Conservation (phyloP, 306 rosid species). For the Vigna hirtella region DNA sequence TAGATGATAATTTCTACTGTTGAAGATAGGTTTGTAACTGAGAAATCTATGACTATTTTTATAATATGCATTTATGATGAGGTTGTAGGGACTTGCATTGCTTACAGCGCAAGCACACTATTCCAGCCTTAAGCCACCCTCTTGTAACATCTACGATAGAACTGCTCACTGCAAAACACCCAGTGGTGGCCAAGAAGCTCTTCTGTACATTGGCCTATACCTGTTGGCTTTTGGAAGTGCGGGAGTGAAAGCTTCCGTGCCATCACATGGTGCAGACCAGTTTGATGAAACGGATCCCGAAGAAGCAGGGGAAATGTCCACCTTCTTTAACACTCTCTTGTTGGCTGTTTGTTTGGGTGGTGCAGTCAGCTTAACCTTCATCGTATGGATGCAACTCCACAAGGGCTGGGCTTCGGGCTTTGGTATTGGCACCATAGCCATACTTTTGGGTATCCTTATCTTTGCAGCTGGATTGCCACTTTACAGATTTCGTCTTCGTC, state of each 20-base stretch:
- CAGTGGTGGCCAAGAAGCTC: conserved; percentile 51
- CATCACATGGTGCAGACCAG: conserved; percentile 94
- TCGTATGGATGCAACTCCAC: conserved; percentile 78
- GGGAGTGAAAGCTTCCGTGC: conserved; percentile 79
- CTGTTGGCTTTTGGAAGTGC: conserved; percentile 65
- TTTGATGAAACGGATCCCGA: conserved; percentile 78
- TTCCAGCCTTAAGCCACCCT: conserved; percentile 64
- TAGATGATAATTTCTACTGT: too few relatives aligned
- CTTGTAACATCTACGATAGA: conserved; percentile 54
- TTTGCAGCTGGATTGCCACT: conserved; percentile 72
- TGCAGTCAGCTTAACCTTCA: conserved; percentile 67
- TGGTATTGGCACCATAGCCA: conserved; percentile 66
- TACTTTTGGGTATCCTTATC: conserved; percentile 54
- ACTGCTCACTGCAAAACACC: conserved; percentile 55
- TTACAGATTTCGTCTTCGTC: conserved; percentile 65
- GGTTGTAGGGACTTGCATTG: conserved; percentile 66
- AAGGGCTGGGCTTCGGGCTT: conserved; percentile 96
- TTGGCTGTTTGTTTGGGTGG: conserved; percentile 77
- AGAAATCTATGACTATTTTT: background rate
- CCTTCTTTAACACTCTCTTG: conserved; percentile 73
- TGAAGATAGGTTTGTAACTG: too few relatives aligned
- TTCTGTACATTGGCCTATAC: conserved; percentile 76
- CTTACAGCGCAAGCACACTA: conserved; percentile 80
- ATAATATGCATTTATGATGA: background rate
- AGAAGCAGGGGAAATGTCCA: conserved; percentile 76